Conservation (phyloP, 208 protist genomes). For the Herpetomonas tarakana region DNA sequence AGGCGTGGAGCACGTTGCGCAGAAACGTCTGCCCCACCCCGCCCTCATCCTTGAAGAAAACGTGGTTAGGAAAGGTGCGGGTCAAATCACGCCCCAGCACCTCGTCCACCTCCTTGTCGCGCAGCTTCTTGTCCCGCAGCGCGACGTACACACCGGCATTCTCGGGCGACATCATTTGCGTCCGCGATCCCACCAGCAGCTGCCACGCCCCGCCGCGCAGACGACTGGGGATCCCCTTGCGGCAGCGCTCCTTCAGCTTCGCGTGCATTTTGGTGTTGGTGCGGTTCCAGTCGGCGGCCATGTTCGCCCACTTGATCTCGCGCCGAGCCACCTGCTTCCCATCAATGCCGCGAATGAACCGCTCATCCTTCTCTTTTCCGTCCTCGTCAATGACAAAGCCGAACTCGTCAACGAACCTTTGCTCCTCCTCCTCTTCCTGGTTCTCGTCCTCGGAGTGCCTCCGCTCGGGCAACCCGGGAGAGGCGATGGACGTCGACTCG, state of each 20-base stretch:
- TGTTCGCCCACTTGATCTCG: constrained; percentile 89
- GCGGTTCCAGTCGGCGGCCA: constrained; percentile 81
- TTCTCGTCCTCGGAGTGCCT: constrained; percentile 8
- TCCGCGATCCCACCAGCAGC: constrained; percentile 75
- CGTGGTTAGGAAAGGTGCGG: constrained; percentile 88
- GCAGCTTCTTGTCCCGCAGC: constrained; percentile 61
- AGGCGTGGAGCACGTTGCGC: constrained; percentile 88
- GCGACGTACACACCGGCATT: constrained; percentile 73
- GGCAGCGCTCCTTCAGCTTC: constrained; percentile 87
- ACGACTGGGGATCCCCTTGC: constrained; percentile 83
- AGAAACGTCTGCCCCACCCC: constrained; percentile 86
- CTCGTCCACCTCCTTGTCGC: constrained; percentile 54
- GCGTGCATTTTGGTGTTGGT: constrained; percentile 66
- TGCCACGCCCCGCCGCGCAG: constrained; percentile 88
- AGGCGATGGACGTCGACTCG: background rate
- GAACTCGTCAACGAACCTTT: constrained; percentile 87
- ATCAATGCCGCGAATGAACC: constrained; percentile 65
- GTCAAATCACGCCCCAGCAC: constrained; percentile 79
- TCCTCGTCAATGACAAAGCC: constrained; percentile 85
- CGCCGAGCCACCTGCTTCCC: constrained; percentile 65
- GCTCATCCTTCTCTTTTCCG: constrained; percentile 45
- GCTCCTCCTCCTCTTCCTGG: constrained; percentile 53
- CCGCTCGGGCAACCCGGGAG: background rate
- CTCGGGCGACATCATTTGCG: constrained; percentile 59
- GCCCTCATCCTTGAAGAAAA: constrained; percentile 81